These are phyloP conservation scores for Gonapodya prolifera DNA, from an alignment of 192 early-diverging fungal genomes.

Conservation along the genomic window DNA sequence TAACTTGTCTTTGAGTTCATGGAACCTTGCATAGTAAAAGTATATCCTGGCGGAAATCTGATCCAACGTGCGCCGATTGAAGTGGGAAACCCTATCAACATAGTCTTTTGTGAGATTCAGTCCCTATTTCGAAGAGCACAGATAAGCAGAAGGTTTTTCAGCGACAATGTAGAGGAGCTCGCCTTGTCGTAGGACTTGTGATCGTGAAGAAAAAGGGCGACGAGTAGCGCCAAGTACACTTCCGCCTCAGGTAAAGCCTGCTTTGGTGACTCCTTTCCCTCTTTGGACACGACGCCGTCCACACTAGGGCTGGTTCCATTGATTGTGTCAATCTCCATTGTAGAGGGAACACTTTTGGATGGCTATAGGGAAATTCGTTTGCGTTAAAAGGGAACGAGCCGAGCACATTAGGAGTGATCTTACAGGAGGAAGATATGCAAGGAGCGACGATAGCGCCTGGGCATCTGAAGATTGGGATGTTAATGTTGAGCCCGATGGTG, in stretches of 20 bases:
- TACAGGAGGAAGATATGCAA: neutral
- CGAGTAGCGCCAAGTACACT: constrained; percentile 70
- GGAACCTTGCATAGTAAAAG: constrained; percentile 89
- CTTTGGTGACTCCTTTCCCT: constrained; percentile 5
- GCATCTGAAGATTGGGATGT: neutral
- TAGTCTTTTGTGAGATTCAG: constrained; percentile 50
- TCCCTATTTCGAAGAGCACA: constrained; percentile 33
- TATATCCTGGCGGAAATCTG: constrained; percentile 77
- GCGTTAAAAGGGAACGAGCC: neutral
- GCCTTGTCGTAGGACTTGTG: constrained; percentile 56
- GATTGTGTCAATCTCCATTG: constrained; percentile 40
- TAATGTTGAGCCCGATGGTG: neutral
- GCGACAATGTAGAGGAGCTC: no score
- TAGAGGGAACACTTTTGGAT: constrained; percentile 17
- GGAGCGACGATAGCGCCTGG: neutral
- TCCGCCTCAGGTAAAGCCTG: constrained; percentile 63
- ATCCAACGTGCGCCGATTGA: constrained; percentile 85
- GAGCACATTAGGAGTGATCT: neutral
- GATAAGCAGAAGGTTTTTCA: neutral
- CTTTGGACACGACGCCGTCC: neutral
- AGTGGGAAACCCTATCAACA: constrained; percentile 41
- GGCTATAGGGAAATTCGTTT: neutral
- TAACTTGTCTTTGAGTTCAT: constrained; percentile 58
- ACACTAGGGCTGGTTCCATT: neutral
- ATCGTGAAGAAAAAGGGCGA: constrained; percentile 73